These are phyloP conservation scores for Phytophthora capsici DNA, from an alignment of 352 stramenopile species.

Conservation along the genomic window DNA sequence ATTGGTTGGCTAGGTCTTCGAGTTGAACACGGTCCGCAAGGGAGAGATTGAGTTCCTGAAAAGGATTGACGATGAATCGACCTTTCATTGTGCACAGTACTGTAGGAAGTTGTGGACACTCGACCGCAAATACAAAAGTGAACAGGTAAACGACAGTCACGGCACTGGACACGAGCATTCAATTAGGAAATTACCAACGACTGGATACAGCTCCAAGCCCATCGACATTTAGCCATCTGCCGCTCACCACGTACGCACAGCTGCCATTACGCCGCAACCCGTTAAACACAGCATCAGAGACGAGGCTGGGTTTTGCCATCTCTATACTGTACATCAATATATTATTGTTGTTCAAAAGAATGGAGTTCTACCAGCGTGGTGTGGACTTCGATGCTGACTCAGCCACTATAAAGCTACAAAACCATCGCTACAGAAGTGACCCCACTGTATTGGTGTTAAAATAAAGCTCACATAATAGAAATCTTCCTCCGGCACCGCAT, in stretches of 20 bases:
- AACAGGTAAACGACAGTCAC: not conserved
- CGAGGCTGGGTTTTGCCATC: slow-evolving; percentile 8
- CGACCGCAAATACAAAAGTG: slow-evolving; percentile 15
- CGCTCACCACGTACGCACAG: slow-evolving; percentile 11
- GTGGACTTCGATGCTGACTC: slow-evolving; percentile 4
- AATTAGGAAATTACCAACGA: not conserved
- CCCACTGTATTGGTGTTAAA: not conserved
- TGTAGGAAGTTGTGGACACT: not conserved
- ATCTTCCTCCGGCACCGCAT: not conserved
- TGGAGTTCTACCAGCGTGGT: not conserved
- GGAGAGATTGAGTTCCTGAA: slow-evolving; percentile 21
- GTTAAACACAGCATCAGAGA: slow-evolving; percentile 20
- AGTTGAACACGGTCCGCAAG: slow-evolving; percentile 10
- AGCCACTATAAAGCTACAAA: not conserved
- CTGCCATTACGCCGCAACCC: slow-evolving; percentile 23
- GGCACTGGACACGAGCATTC: slow-evolving; percentile 2
- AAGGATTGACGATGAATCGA: slow-evolving; percentile 40
- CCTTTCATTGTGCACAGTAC: slow-evolving; percentile 21
- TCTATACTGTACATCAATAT: too few relatives aligned
- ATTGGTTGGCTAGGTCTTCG: slow-evolving; percentile 32
- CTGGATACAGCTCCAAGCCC: slow-evolving; percentile 16
- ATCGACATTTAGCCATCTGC: slow-evolving; percentile 20
- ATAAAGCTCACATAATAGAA: not conserved
- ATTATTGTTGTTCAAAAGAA: not conserved
- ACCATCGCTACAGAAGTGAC: not conserved